A percentile compares a stretch with the other conserved stretches of the same genome.
These are phyloP conservation scores for Neoascochyta sp. DNA, from an alignment of 2,329 filamentous ascomycete species.

Conservation along the genomic window DNA sequence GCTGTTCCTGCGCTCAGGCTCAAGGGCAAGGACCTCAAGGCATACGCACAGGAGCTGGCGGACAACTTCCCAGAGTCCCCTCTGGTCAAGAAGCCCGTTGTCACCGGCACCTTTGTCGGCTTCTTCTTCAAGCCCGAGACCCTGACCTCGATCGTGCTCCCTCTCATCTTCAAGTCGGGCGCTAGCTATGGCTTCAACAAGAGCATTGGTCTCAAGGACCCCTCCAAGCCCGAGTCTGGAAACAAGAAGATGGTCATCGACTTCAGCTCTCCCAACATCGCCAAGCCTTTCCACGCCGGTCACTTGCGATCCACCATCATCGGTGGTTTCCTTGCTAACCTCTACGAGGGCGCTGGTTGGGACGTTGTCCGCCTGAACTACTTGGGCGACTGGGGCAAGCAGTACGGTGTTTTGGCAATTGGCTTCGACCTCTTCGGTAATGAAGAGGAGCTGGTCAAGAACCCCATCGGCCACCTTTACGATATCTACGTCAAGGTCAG, in stretches of 20 bases:
- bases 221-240: slow-evolving; percentile 56
- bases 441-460: slow-evolving; percentile 65
- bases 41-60: slow-evolving; percentile 54
- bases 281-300: slow-evolving; percentile 74
- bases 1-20: slow-evolving; percentile 76
- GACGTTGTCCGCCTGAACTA: slow-evolving; percentile 71
- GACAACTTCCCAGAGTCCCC: slow-evolving; percentile 68
- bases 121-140: slow-evolving; percentile 76
- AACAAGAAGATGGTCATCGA: slow-evolving; percentile 71
- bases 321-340: slow-evolving; percentile 66
- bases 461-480: slow-evolving; percentile 79
- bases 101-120: slow-evolving; percentile 66
- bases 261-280: slow-evolving; percentile 82
- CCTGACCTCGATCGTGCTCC: slow-evolving; percentile 63
- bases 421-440: slow-evolving; percentile 72
- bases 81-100: slow-evolving; percentile 66
- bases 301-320: slow-evolving; percentile 76
- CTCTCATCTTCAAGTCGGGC: slow-evolving; percentile 63
- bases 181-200: slow-evolving; percentile 61
- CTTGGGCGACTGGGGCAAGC: slow-evolving; percentile 75
- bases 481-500: slow-evolving; percentile 78
- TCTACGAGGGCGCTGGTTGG: slow-evolving; percentile 67
- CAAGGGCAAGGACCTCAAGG: slow-evolving; percentile 61
- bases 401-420: slow-evolving; percentile 67
- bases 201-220: slow-evolving; percentile 58